Base-by-base conservation (phyloP, 768 basidiomycete species). In the Polyporus arcularius region DNA sequence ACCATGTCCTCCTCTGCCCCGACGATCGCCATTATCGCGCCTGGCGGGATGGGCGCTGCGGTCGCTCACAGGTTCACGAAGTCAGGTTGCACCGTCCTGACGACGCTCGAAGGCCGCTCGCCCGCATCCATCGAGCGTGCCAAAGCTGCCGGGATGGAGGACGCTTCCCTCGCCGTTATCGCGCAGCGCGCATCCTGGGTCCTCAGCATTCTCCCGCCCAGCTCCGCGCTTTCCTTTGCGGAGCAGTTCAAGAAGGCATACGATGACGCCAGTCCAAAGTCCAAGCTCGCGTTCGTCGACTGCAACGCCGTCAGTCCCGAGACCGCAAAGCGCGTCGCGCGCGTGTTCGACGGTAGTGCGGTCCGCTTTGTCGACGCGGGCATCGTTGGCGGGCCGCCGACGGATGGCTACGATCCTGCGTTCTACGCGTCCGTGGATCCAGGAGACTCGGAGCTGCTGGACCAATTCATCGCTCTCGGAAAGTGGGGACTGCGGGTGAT, bases 41-140 rank as follows among this genome's bases (percentile, higher is more conserved):
- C 84, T 9, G 85, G 85, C 16, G 79, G 77, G 2, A 88, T 86
- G 87, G 85, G 85, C 30, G 73, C 84, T 5, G 85, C 76, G 18
- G 80, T 88, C 32, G 85, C 78, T 16, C 76, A 71, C 35, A 78
- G 76, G 30, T 74, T 87, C 39, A 75, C 76, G 1, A 65, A 72
- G 21, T 73, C 76, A n/a, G 81, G 84, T 30, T 79, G 79, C 66
- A 79, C 76, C 5, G 83, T 85, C 26, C 78, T 85, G 60, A 86
- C 85, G 11, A 79, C 78, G 63, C 72, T 87, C 45, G 77, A 80
- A 30, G 80, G 80, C 35, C 81, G 85, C 43, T 86, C 84, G 2
- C 76, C 79, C 56, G 76, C 72, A 31, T 82, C 85, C 1, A 74
- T 74, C n/a, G 71, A 71, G 61, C 78, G 84, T 8, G 85, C 85